These are phyloP conservation scores for Geranium brycei DNA, from an alignment of 345 rosid species.

Conservation along the genomic window DNA sequence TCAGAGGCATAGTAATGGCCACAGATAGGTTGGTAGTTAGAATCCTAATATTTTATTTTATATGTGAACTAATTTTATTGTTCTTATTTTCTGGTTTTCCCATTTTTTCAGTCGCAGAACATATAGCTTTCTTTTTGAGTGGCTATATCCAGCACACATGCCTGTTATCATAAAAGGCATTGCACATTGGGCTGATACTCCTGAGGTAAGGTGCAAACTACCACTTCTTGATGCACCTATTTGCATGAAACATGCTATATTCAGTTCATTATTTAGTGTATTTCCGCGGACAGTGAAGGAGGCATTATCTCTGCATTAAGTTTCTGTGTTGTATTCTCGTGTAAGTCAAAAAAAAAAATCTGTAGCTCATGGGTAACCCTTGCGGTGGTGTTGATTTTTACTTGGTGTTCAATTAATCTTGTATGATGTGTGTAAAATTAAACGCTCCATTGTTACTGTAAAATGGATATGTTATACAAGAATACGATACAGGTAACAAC, in stretches of 20 bases:
- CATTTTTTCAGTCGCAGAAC: constrained; percentile 70
- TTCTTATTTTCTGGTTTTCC: constrained; percentile 1
- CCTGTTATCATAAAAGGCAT: constrained; percentile 85
- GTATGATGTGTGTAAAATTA: too few species aligned
- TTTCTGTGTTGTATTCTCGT: too few species aligned
- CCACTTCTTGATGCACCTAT: constrained; percentile 1
- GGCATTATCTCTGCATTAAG: too few species aligned
- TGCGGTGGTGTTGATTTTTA: too few species aligned
- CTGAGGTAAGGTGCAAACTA: constrained; percentile 47
- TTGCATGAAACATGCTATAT: too few species aligned
- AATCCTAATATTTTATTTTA: background rate
- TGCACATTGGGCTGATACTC: constrained; percentile 88
- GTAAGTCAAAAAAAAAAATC: too few species aligned
- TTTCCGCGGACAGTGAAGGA: too few species aligned
- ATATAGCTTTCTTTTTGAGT: constrained; percentile 83
- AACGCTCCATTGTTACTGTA: too few species aligned
- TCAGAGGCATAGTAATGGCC: constrained; percentile 97
- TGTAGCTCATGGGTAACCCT: too few species aligned
- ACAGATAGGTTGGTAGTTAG: constrained; percentile 48
- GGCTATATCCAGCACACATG: constrained; percentile 95
- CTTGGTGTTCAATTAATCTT: too few species aligned
- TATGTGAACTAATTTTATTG: background rate
- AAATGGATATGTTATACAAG: too few species aligned
- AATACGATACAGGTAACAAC: constrained; percentile 70
- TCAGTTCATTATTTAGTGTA: too few species aligned